These are phyloP conservation scores for Clonostachys sp. DNA, from an alignment of 2,329 filamentous ascomycete species.

Conservation along the genomic window DNA sequence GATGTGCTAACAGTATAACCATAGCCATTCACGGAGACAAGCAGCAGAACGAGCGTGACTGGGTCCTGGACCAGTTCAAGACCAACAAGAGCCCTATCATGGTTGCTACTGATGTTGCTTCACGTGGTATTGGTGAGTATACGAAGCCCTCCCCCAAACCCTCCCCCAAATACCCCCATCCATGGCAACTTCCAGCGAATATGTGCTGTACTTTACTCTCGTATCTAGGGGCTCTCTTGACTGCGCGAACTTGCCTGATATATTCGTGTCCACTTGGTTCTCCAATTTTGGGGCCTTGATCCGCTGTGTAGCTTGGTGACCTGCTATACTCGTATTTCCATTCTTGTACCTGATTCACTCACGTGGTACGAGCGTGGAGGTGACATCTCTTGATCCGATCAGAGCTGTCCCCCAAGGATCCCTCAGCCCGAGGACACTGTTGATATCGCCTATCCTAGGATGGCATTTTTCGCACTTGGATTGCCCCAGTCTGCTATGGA, in stretches of 20 bases:
- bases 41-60: slow-evolving; percentile 98
- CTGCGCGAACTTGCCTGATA: slow-evolving; percentile 91
- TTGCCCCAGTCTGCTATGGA: slow-evolving; percentile 54
- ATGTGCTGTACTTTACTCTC: slow-evolving; percentile 79
- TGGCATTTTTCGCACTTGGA: slow-evolving; percentile 53
- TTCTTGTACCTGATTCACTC: slow-evolving; percentile 60
- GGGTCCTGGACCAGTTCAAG: slow-evolving; percentile 99
- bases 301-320: slow-evolving; percentile 29
- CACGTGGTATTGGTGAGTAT: slow-evolving; percentile 99
- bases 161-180: slow-evolving; percentile 24
- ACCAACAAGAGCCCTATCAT: slow-evolving; percentile 99
- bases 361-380: slow-evolving; percentile 72
- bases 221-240: slow-evolving; percentile 82
- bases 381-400: slow-evolving; percentile 75
- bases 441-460: slow-evolving; percentile 45
- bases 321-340: slow-evolving; percentile 73
- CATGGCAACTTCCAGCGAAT: slow-evolving; percentile 53
- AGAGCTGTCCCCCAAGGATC: slow-evolving; percentile 59
- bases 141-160: slow-evolving; percentile 42
- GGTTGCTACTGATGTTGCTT: slow-evolving; percentile 99
- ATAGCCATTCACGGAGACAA: slow-evolving; percentile 97
- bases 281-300: slow-evolving; percentile 81
- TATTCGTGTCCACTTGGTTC: slow-evolving; percentile 74
- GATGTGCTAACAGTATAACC: slow-evolving; percentile 3
- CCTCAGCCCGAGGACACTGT: slow-evolving; percentile 49